phyloP scores from a whole-genome alignment of 345 rosid species.

The Ceriops tagal region DNA sequence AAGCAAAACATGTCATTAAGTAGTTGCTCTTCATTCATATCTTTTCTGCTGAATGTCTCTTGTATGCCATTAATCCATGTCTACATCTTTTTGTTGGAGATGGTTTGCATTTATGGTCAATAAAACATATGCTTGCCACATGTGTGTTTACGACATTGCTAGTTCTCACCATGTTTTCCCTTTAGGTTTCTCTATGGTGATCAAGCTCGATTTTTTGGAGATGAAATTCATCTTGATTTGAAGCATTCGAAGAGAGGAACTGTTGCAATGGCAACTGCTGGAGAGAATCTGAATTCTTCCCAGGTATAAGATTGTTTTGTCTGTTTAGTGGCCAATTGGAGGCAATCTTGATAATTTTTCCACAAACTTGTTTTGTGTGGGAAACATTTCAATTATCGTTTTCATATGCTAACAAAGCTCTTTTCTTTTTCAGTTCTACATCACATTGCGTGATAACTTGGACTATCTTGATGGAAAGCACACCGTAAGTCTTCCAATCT shows the following conservation, averaged over 20 bases:
- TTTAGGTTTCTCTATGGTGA: conserved; percentile 79
- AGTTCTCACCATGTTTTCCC: conserved; percentile 4
- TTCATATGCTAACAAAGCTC: conserved; percentile 16
- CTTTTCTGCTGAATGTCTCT: no score
- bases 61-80: no score
- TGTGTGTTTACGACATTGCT: background rate
- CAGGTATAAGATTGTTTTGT: conserved; percentile 46
- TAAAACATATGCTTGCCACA: background rate
- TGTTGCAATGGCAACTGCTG: conserved; percentile 94
- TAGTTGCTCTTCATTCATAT: no score
- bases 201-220: conserved; percentile 83
- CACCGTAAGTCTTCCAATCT: conserved; percentile 51
- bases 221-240: conserved; percentile 83
- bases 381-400: background rate
- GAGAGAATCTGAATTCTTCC: conserved; percentile 95
- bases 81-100: no score
- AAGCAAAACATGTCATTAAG: no score
- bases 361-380: background rate
- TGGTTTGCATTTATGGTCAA: no score
- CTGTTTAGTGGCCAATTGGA: background rate
- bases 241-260: conserved; percentile 84
- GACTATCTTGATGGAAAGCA: conserved; percentile 98
- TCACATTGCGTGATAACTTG: conserved; percentile 77
- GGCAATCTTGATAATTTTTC: background rate
- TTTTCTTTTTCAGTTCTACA: conserved; percentile 60